A percentile compares a stretch with the other conserved stretches of the same genome.
These are phyloP conservation scores for Lablab purpureus DNA, from an alignment of 306 rosid species.

Conservation along the genomic window DNA sequence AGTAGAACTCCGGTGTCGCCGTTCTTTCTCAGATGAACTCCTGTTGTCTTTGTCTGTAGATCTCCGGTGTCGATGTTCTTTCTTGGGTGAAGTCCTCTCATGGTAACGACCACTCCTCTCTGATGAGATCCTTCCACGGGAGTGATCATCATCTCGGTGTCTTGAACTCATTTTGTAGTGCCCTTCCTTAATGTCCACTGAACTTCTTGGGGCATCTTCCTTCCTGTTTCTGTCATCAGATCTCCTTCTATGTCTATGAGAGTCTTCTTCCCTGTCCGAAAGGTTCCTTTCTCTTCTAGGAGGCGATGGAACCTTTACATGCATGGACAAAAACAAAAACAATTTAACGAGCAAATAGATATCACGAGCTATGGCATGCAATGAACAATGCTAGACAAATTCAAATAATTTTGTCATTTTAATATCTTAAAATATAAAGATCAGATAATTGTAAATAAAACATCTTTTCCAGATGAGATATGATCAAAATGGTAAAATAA, in stretches of 20 bases:
- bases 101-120: constrained; percentile 47
- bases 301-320: constrained; percentile 78
- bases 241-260: constrained; percentile 45
- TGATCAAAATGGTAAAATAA: constrained; percentile 24
- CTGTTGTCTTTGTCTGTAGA: too few relatives aligned
- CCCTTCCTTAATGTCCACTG: constrained; percentile 46
- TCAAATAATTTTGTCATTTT: background rate
- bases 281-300: constrained; percentile 68
- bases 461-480: background rate
- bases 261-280: constrained; percentile 53
- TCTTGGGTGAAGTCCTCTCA: constrained; percentile 42
- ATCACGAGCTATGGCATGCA: background rate
- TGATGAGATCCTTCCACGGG: constrained; percentile 44
- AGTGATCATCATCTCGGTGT: constrained; percentile 52
- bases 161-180: constrained; percentile 49
- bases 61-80: constrained; percentile 28
- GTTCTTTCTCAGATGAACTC: constrained; percentile 45
- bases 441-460: background rate
- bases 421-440: constrained; percentile 16
- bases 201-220: constrained; percentile 27
- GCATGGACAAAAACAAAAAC: background rate
- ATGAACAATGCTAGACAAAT: constrained; percentile 4
- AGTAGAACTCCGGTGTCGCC: constrained; percentile 35
- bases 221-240: constrained; percentile 52
- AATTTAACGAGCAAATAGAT: background rate